Evolutionary conservation across 2,329 filamentous ascomycete genomes (phyloP), one percentile per base, ranked within the genome.

Genomic region (Fusarium camptoceras): DNA sequence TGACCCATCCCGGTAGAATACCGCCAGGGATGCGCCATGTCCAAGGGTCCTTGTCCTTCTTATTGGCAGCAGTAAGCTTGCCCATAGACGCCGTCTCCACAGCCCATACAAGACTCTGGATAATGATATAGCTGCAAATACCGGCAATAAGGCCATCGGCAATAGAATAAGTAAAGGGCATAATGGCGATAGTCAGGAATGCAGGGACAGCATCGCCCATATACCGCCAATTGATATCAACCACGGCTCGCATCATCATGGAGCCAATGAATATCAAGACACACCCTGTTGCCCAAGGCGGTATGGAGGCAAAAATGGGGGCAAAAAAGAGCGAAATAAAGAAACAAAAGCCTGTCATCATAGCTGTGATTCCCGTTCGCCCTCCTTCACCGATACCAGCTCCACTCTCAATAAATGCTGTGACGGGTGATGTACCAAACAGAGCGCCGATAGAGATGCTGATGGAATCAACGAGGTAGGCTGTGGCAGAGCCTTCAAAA

Each of bases 111-210:
- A 86, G 76, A 1, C 85, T 87, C 81, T 97, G 97, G 80, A 97
- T 86, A 69, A 92, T 77, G 46, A 91, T 90, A 80, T 97, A 97
- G 41, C 88, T 89, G 75, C 91, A 85, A 74, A 97, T 91, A 55
- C 93, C 92, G 2, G 88, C 92, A 73, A 97, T 97, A 18, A 97
- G 85, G 48, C 94, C 94, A 76, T 97, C 92, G 14, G 94, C 92
- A 75, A 97, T 96, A 41, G 90, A 93, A 83, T 96, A 97, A 2
- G 92, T 94, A 81, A 97, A 96, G 0, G 94, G 93, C 94, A 97
- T 97, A 64, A 94, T 82, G 61, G 90, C 89, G 68, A 97, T 91
- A 53, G 92, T 94, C 37, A 97, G 83, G 81, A 97, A 97, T 5
- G 94, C 93, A 0, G 94, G 94, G 24, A 97, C 86, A 2, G 92